Percentiles rank a stretch among this genome's conserved stretches.
These are phyloP conservation scores for Scytalidium lignicola DNA, from an alignment of 2,329 filamentous ascomycete genomes.

Conservation along the genomic window DNA sequence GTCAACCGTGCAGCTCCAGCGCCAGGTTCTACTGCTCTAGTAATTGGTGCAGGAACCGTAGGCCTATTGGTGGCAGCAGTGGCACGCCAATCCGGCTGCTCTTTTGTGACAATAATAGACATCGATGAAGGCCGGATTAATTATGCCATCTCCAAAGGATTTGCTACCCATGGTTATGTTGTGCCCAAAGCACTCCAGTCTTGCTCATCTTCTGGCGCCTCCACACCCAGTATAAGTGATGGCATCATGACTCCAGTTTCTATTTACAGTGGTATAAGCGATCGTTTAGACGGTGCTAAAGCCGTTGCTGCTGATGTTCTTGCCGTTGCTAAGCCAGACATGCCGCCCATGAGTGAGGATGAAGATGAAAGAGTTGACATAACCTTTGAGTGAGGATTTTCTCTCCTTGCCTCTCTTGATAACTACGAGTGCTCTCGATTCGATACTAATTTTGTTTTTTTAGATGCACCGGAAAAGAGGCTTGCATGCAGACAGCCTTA, in stretches of 20 bases:
- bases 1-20: constrained; percentile 49
- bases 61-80: constrained; percentile 59
- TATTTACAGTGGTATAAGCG: constrained; percentile 34
- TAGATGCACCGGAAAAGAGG: constrained; percentile 66
- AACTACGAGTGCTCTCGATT: neutral
- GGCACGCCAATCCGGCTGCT: constrained; percentile 55
- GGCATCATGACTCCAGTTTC: constrained; percentile 32
- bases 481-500: constrained; percentile 69
- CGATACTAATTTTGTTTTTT: neutral
- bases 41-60: constrained; percentile 61
- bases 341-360: constrained; percentile 32
- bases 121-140: constrained; percentile 54
- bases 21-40: constrained; percentile 52
- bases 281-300: constrained; percentile 47
- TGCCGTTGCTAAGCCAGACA: constrained; percentile 24
- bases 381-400: constrained; percentile 50
- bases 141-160: constrained; percentile 53
- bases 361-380: constrained; percentile 64
- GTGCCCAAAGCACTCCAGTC: constrained; percentile 40
- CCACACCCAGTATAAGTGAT: constrained; percentile 36
- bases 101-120: constrained; percentile 55
- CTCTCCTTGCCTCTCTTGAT: neutral
- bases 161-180: constrained; percentile 55
- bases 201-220: constrained; percentile 42
- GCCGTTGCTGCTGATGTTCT: constrained; percentile 45